Evolutionary conservation across 176 grass and related monocot species (phyloP).

Genomic region (Lolium perenne): DNA sequence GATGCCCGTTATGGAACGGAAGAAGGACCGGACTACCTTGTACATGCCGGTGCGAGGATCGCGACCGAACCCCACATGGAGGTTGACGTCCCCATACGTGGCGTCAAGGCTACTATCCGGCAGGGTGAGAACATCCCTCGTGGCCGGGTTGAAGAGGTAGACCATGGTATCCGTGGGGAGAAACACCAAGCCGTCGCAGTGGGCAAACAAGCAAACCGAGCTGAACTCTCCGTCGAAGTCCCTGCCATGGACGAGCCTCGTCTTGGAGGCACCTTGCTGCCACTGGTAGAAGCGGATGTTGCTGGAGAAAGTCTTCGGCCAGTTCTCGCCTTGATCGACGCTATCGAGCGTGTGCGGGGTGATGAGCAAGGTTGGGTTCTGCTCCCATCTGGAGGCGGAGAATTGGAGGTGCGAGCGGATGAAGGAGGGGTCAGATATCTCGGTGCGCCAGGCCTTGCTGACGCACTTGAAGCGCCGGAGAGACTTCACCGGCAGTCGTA

Average conservation of each 20-base stretch:
- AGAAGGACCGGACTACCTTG: not conserved
- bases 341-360: not conserved
- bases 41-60: not conserved
- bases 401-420: not conserved
- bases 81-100: not conserved
- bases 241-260: not conserved
- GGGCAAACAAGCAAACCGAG: not conserved
- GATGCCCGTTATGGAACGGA: not conserved
- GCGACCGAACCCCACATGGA: not conserved
- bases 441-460: not conserved
- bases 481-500: not conserved
- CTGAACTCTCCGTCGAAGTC: not conserved
- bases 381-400: not conserved
- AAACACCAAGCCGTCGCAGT: conserved; percentile 19
- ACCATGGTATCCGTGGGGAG: not conserved
- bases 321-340: not conserved
- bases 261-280: conserved; percentile 2
- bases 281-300: not conserved
- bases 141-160: conserved; percentile 26
- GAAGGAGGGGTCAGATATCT: not conserved
- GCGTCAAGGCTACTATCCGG: not conserved
- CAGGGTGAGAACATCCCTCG: not conserved
- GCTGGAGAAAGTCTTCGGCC: not conserved
- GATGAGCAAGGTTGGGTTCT: not conserved
- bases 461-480: not conserved